These are phyloP conservation scores for Batrachochytrium dendrobatidis DNA, from an alignment of 371 early-diverging fungal species.

Conservation along the genomic window DNA sequence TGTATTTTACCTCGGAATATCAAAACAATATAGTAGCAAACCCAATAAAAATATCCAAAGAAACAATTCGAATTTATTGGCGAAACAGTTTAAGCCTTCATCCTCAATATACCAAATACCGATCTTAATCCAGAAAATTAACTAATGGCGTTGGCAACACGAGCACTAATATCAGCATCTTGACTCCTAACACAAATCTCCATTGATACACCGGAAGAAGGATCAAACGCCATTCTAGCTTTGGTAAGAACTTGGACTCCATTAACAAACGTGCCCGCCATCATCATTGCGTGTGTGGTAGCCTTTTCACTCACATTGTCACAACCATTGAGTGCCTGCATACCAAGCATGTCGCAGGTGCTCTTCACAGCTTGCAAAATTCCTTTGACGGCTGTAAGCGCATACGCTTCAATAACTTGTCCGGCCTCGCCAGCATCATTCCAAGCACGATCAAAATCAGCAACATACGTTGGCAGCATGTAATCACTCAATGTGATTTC, in stretches of 20 bases:
- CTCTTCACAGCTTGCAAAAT: conserved; percentile 54
- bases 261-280: conserved; percentile 83
- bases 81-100: too few relatives aligned
- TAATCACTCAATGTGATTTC: conserved; percentile 82
- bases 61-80: too few relatives aligned
- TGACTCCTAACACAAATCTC: conserved; percentile 80
- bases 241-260: conserved; percentile 65
- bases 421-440: conserved; percentile 55
- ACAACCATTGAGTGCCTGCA: conserved; percentile 72
- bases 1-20: too few relatives aligned
- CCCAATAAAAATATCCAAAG: too few relatives aligned
- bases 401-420: conserved; percentile 81
- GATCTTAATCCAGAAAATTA: conserved; percentile 9
- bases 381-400: conserved; percentile 57
- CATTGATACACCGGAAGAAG: conserved; percentile 79
- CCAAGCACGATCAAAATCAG: conserved; percentile 71
- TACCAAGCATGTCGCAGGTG: conserved; percentile 71
- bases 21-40: too few relatives aligned
- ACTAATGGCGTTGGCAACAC: conserved; percentile 44
- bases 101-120: too few relatives aligned
- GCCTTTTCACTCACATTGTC: conserved; percentile 52
- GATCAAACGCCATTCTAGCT: conserved; percentile 81
- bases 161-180: conserved; percentile 57
- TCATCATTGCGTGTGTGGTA: conserved; percentile 74
- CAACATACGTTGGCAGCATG: conserved; percentile 74